Base-by-base conservation (phyloP, 2,329 filamentous ascomycete species). In the Penicillium paneum region DNA sequence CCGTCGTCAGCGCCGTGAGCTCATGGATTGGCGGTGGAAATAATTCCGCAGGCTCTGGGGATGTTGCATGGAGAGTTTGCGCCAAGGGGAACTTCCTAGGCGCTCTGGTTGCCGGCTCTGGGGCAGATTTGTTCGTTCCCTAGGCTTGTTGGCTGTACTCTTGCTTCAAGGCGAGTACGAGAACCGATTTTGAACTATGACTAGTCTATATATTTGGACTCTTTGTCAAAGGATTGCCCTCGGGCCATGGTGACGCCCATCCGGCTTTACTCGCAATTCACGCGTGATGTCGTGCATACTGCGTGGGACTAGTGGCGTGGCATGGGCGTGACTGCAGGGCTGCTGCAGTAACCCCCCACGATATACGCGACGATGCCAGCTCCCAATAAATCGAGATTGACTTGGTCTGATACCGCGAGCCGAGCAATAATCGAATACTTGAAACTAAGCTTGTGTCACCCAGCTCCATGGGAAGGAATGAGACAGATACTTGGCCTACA, bases 1-100 rank as follows among this genome's bases (percentile, higher is more conserved):
- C 71, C 21, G 74, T 79, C 13, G 67, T 75, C 7, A 71, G 71
- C 13, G 77, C 76, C 31, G 43, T 79, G 54, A 77, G 74, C 63
- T 78, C 76, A 31, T 80, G 78, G 78, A 67, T 76, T 48, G 74
- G 74, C 1, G 65, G 69, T 6, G 60, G 60, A 39, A 54, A 36
- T 39, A 53, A 49, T 29, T 49, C 47, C 45, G 58, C 31, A 36
- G 49, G 11, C 41, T 51, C 32, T 55, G 58, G 13, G 46, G 54
- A 57, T 52, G 68, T 75, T 21, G 72, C 74, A 24, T 76, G 71
- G 71, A 67, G 70, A 54, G 62, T 76, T 0, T 70, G 66, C 40
- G 69, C 67, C 19, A 75, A 72, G 57, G 71, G 71, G 11, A 74
- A 73, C 54, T 73, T 64, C 38, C 52, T 75, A 17, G 66, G 65